Base-by-base conservation (phyloP, 2,329 filamentous ascomycete genomes). In the Acrodontium crateriforme region DNA sequence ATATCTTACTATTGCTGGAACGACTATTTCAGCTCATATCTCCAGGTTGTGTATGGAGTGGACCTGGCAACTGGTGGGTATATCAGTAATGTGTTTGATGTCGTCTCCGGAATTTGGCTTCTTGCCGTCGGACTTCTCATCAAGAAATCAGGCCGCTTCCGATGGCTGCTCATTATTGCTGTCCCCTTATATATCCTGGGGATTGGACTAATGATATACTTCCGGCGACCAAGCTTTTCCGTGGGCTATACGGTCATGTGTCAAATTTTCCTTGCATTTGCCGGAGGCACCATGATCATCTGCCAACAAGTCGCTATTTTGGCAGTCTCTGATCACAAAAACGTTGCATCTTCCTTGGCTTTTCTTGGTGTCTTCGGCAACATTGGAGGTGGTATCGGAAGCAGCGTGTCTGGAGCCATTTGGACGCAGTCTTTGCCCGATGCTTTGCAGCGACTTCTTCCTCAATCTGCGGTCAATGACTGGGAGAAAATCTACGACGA, bases 211-310 rank as follows among this genome's bases (percentile, higher is more conserved):
- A 41, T 49, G 43, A 43, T 50, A 13, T 27, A 43, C 16, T 49
- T 47, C 31, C 36, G 46, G 13, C 34, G 33, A 18, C 39, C 42
- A 8, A 49, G 55, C 18, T 47, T 45, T 6, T 46, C 55, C 19
- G 54, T 68, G 16, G 52, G 58, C 17, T 65, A 59, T 46, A 42
- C 68, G 5, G 46, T 68, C 25, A 59, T 67, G 55, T 64, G 61
- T 30, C 64, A 68, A 40, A 58, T 69, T 27, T 56, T 69, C 32
- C 61, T 68, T 25, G 63, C 65, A 9, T 55, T 66, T 27, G 59
- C 56, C 9, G 65, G 64, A n/a, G 60, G 59, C 30, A 63, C 62
- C 14, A 26, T 41, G n/a, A 36, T 43, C 18, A 45, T 53, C 13
- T 36, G 38, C 20, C 37, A 47, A 19, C 46, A 54, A 31, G 42